Percentiles rank a stretch among this genome's conserved stretches.
Conservation (phyloP, 371 early-diverging fungal species). For the Mucor velutinosus region DNA sequence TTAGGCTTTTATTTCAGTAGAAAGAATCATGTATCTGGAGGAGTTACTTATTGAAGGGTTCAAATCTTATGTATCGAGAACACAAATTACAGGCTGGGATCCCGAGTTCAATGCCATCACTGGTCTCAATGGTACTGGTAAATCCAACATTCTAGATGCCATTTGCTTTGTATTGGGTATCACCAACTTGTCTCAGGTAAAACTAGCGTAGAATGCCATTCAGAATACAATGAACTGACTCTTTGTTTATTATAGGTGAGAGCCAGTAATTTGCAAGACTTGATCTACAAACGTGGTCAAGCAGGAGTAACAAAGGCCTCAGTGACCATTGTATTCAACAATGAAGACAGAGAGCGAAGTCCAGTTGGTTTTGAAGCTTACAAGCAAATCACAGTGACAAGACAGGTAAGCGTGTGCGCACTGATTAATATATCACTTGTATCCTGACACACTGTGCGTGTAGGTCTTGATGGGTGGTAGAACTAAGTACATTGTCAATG, state of each 20-base stretch:
- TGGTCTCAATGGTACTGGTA: slow-evolving; percentile 99
- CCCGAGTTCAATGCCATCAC: slow-evolving; percentile 99
- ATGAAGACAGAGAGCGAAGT: slow-evolving; percentile 80
- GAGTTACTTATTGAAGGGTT: slow-evolving; percentile 97
- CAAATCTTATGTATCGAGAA: slow-evolving; percentile 96
- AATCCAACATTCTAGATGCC: slow-evolving; percentile 99
- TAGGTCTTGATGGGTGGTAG: slow-evolving; percentile 89
- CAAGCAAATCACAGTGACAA: slow-evolving; percentile 89
- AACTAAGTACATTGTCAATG: slow-evolving; percentile 97
- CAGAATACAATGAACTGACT: slow-evolving; percentile 92
- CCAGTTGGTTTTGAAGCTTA: slow-evolving; percentile 92
- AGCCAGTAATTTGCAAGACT: slow-evolving; percentile 91
- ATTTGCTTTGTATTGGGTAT: slow-evolving; percentile 99
- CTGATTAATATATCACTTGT: not conserved
- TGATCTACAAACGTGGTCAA: slow-evolving; percentile 98
- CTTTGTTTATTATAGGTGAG: slow-evolving; percentile 85
- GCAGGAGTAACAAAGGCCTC: slow-evolving; percentile 97
- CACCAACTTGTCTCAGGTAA: slow-evolving; percentile 82
- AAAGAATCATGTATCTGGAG: slow-evolving; percentile 83
- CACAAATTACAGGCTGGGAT: slow-evolving; percentile 96
- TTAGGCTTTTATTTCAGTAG: not conserved
- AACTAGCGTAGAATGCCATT: slow-evolving; percentile 52
- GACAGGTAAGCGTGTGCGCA: slow-evolving; percentile 68
- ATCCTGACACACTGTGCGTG: not conserved
- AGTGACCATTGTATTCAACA: slow-evolving; percentile 96